Percentiles rank a stretch among this genome's conserved stretches.
Conservation (phyloP, 2,329 filamentous ascomycete genomes). For the Pseudocercospora fuligena region DNA sequence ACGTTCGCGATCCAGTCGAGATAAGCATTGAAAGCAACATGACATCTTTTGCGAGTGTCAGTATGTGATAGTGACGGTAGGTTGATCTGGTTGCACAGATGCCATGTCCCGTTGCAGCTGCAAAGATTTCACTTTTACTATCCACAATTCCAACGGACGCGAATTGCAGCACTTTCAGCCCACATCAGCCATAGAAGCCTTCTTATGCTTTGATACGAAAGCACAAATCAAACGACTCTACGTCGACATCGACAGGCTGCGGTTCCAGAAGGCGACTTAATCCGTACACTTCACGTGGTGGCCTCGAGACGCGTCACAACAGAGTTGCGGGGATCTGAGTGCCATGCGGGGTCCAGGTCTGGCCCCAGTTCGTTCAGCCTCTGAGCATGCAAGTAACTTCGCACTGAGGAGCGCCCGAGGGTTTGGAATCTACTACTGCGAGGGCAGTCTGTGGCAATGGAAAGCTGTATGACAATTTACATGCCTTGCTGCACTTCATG, state of each 20-base stretch:
- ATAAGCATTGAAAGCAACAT: neutral
- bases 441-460: neutral
- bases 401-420: neutral
- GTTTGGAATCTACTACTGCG: neutral
- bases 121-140: too few species aligned
- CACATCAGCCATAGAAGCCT: neutral
- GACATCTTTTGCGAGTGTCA: neutral
- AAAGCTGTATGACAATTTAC: neutral
- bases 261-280: too few species aligned
- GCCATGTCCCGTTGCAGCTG: too few species aligned
- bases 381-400: neutral
- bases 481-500: neutral
- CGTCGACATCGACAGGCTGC: neutral
- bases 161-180: neutral
- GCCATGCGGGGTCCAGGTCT: slow-evolving; percentile 4
- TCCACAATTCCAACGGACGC: too few species aligned
- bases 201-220: neutral
- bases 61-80: neutral
- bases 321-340: neutral
- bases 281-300: neutral
- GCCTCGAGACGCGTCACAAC: neutral
- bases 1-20: neutral
- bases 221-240: neutral
- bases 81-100: too few species aligned
- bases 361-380: neutral